Evolutionary conservation across 371 early-diverging fungal genomes (phyloP), one percentile per base, ranked within the genome.

Genomic region (Rhizopus stolonifer): DNA sequence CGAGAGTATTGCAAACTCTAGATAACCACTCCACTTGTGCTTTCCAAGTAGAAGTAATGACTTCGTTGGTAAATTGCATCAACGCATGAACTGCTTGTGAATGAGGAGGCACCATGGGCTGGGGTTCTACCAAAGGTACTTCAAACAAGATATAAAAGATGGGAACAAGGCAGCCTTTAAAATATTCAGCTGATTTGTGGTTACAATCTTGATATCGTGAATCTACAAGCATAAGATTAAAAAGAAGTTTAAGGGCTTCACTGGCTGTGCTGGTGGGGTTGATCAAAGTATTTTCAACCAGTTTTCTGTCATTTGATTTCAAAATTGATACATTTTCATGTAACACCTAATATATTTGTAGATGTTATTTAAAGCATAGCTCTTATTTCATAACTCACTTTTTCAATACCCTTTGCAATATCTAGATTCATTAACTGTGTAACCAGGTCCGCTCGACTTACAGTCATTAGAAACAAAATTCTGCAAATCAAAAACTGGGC

Each of bases 41-140:
- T 4, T 23, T 61, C 81, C 83, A 89, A 0, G 65, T 43, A 29
- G 42, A 48, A 32, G 53, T 40, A 24, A 69, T 66, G 8, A 61
- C 65, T 7, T 50, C 44, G 54, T 56, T 61, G 9, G 85, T 80
- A 49, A 72, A 82, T 53, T 88, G 86, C 70, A 90, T 76, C 22
- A 90, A 58, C 0, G 81, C 77, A 64, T 92, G 87, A 14, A 92
- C 75, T 0, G 87, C 88, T 58, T 89, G 88, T 7, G 85, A 81
- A 39, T 84, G 78, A 26, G 93, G 93, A 4, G 93, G 82, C 4
- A 78, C 51, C 23, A 92, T 58, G 5, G 90, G 85, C 23, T 80
- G 70, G 17, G 84, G 78, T 2, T 64, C 51, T 4, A 70, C 69
- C 14, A 49, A 73, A n/a, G 80, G 77, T 17, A 75, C 48, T 19